These are phyloP conservation scores for Cyclospora cayetanensis DNA, from an alignment of 169 alveolate genomes.

Conservation along the genomic window DNA sequence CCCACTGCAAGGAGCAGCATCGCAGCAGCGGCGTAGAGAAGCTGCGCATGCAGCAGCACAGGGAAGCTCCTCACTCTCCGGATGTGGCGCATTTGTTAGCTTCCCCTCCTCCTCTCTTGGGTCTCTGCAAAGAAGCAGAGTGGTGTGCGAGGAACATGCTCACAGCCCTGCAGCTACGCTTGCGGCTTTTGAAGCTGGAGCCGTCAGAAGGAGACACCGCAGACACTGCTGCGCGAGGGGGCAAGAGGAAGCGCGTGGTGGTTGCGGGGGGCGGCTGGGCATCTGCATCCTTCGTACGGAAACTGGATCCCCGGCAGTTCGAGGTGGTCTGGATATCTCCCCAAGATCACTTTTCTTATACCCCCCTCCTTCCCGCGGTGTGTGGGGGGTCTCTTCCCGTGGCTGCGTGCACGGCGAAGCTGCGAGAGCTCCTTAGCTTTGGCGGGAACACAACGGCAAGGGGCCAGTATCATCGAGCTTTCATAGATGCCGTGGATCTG, in stretches of 20 bases:
- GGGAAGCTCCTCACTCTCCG: background rate
- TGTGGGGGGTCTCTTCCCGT: constrained; percentile 59
- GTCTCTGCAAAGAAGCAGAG: background rate
- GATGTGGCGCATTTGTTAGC: background rate
- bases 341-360: constrained; percentile 68
- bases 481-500: constrained; percentile 9
- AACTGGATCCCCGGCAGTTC: constrained; percentile 46
- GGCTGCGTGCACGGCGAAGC: constrained; percentile 51
- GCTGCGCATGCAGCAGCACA: constrained; percentile 1
- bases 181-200: background rate
- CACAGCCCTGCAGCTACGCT: background rate
- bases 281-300: constrained; percentile 31
- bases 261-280: constrained; percentile 74
- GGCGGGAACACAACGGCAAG: constrained; percentile 23
- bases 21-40: background rate
- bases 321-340: constrained; percentile 71
- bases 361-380: constrained; percentile 71
- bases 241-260: constrained; percentile 37
- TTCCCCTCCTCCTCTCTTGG: background rate
- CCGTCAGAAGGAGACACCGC: background rate
- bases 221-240: background rate
- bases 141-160: background rate
- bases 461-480: constrained; percentile 40
- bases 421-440: constrained; percentile 4
- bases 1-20: background rate